Conservation (phyloP, 139 green algal species). For the Tetraselmis striata region DNA sequence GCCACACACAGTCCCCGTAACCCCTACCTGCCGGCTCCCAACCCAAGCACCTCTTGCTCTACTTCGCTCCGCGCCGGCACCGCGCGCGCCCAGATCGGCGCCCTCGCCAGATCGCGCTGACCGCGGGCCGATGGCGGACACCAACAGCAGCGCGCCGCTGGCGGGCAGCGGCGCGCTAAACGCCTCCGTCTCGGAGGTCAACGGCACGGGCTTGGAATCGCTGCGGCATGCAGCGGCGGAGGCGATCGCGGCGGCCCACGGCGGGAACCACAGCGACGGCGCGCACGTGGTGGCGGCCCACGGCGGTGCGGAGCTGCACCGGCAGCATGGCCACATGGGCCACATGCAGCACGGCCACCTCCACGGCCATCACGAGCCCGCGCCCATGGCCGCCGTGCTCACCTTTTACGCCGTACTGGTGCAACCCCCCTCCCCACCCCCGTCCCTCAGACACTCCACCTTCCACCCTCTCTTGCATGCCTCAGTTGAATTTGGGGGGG, state of each 20-base stretch:
- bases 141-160: too few relatives aligned
- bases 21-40: too few relatives aligned
- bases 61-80: too few relatives aligned
- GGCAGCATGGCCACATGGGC: neutral
- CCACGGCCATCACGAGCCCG: neutral
- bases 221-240: neutral
- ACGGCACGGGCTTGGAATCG: too few relatives aligned
- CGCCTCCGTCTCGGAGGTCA: too few relatives aligned
- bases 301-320: neutral
- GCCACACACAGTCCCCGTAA: too few relatives aligned
- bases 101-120: too few relatives aligned
- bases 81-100: too few relatives aligned
- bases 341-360: neutral
- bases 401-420: neutral
- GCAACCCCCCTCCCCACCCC: too few relatives aligned
- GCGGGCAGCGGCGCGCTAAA: too few relatives aligned
- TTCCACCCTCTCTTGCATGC: neutral
- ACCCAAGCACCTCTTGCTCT: too few relatives aligned
- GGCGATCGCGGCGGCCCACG: neutral
- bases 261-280: neutral
- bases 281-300: neutral
- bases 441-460: neutral
- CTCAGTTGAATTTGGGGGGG: neutral
- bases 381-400: neutral
- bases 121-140: too few relatives aligned